Conservation (phyloP, 345 rosid species). For the Heritiera fomes region DNA sequence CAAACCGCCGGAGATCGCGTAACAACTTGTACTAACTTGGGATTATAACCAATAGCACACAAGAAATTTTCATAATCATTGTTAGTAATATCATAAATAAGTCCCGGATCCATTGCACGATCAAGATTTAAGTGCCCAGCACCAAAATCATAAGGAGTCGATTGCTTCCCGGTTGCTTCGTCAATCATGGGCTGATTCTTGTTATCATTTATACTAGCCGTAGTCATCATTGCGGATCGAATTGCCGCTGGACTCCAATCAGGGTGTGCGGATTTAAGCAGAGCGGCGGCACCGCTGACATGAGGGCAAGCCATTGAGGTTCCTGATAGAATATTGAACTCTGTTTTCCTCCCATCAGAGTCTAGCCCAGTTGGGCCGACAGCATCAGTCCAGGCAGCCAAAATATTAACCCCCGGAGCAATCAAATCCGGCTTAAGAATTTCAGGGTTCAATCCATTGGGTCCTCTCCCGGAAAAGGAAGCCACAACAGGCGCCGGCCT, state of each 20-base stretch:
- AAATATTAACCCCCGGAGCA: conserved; percentile 78
- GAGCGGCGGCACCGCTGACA: conserved; percentile 77
- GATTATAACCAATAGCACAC: conserved; percentile 69
- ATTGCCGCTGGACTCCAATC: conserved; percentile 79
- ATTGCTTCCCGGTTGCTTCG: conserved; percentile 67
- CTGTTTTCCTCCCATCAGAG: conserved; percentile 61
- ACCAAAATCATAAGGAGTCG: conserved; percentile 65
- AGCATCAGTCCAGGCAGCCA: conserved; percentile 82
- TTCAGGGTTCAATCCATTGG: conserved; percentile 70
- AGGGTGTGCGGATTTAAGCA: conserved; percentile 80
- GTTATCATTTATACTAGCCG: conserved; percentile 56
- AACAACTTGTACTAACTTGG: conserved; percentile 69
- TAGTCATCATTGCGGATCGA: conserved; percentile 86
- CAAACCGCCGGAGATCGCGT: conserved; percentile 57
- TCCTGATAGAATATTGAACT: conserved; percentile 78
- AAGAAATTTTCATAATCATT: conserved; percentile 64
- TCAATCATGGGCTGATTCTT: conserved; percentile 48
- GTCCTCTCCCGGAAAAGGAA: conserved; percentile 78
- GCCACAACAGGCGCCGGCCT: conserved; percentile 86
- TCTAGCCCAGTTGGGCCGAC: conserved; percentile 73
- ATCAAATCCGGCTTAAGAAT: conserved; percentile 81
- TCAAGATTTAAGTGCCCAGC: conserved; percentile 73
- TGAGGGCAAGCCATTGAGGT: conserved; percentile 92
- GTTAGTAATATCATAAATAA: conserved; percentile 63
- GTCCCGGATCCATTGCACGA: conserved; percentile 78